Base-by-base conservation (phyloP, 306 rosid species). In the Dicorynia guianensis region DNA sequence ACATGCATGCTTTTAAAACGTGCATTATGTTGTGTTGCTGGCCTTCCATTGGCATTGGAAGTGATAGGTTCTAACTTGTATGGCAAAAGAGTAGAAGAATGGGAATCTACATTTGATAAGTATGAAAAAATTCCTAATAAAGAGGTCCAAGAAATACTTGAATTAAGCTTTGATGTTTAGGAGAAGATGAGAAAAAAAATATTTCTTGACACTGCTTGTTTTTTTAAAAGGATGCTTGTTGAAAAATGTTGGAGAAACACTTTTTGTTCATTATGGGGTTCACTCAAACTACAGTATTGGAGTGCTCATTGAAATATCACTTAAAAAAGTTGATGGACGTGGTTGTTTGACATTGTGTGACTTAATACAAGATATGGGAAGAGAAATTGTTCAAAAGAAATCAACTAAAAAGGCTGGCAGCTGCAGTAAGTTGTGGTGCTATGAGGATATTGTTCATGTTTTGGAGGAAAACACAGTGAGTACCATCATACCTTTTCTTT, bases 191-290 rank as follows among this genome's bases (percentile, higher is more conserved):
- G 36, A n/a, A 19, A 63, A 5, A 15, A 40, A 40, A 17, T 63
- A 40, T 63, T 63, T 8, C 52, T 40, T 40, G 53, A 63, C 6
- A 18, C 42, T 40, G 69, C 69, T 5, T 63, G 53, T 9, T 63
- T 40, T 8, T 63, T 40, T 8, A n/a, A 63, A 42, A 4, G 35
- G 35, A 0, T 0, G 5, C 0, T 3, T 0, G 7, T 11, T 40
- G 35, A 17, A 42, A n/a, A 1, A 40, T 40, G 53, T 36, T 35
- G 17, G 0, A 11, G n/a, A 39, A 3, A 39, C 40, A 6, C 11
- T 63, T 1, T 2, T 0, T 15, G 52, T 3, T 3, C 12, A 36
- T 40, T 52, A 5, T 10, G 9, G n/a, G n/a, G n/a, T 63, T 11
- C 4, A n/a, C 20, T 34, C 53, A 10, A 0, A 18, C 1, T 3